phyloP scores from a whole-genome alignment of 1,139 yeast species.

The Blastobotrys buckinghamii region DNA sequence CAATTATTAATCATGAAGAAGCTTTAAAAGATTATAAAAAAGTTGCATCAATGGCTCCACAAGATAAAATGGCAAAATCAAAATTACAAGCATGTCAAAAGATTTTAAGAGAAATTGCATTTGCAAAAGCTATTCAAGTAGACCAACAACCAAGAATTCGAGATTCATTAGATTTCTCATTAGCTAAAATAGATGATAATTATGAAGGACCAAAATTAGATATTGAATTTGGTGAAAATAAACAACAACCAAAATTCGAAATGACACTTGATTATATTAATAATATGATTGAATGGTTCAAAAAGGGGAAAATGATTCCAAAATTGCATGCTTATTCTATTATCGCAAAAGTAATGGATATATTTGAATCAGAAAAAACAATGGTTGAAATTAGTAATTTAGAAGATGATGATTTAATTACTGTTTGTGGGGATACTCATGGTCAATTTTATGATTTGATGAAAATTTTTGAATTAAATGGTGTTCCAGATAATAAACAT shows the following conservation, averaged over 20 bases:
- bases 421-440: conserved; percentile 97
- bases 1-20: conserved; percentile 67
- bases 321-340: conserved; percentile 82
- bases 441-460: conserved; percentile 92
- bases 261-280: conserved; percentile 52
- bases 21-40: conserved; percentile 66
- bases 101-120: conserved; percentile 67
- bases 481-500: conserved; percentile 61
- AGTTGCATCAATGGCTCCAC: conserved; percentile 60
- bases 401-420: conserved; percentile 40
- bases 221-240: conserved; percentile 33
- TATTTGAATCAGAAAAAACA: conserved; percentile 62
- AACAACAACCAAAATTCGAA: conserved; percentile 13
- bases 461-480: conserved; percentile 69
- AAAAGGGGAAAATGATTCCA: conserved; percentile 67
- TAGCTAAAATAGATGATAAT: conserved; percentile 46
- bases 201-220: conserved; percentile 63
- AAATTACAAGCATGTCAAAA: conserved; percentile 61
- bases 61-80: conserved; percentile 61
- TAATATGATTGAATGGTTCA: conserved; percentile 62
- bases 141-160: conserved; percentile 46
- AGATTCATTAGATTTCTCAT: conserved; percentile 41
- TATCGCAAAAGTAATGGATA: conserved; percentile 61
- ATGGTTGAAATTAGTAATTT: conserved; percentile 60
- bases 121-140: conserved; percentile 81